Conservation (phyloP, 2,329 filamentous ascomycete species). For the Keithomyces neogunnii region DNA sequence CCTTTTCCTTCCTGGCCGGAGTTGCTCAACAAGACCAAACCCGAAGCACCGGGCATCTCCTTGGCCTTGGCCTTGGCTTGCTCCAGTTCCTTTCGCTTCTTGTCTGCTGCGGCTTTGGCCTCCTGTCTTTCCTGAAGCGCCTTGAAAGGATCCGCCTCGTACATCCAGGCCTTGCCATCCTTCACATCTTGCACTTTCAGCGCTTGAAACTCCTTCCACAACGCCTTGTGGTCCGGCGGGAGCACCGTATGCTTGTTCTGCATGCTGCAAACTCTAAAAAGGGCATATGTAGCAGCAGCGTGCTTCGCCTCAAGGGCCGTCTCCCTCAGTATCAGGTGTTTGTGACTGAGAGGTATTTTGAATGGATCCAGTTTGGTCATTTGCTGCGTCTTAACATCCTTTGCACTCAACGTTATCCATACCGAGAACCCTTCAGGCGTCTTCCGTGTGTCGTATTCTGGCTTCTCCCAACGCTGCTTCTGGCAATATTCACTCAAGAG, state of each 20-base stretch:
- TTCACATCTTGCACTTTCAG: conserved; percentile 75
- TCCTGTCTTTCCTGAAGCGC: conserved; percentile 72
- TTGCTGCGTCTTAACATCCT: conserved; percentile 77
- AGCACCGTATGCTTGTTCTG: conserved; percentile 93
- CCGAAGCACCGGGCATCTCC: conserved; percentile 51
- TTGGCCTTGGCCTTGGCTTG: conserved; percentile 60
- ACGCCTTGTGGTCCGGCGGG: conserved; percentile 76
- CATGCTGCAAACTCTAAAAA: conserved; percentile 90
- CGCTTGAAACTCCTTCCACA: conserved; percentile 86
- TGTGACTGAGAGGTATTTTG: conserved; percentile 67
- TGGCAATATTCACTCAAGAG: conserved; percentile 90
- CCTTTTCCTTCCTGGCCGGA: conserved; percentile 22
- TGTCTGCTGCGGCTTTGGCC: conserved; percentile 65
- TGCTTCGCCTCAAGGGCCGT: conserved; percentile 87
- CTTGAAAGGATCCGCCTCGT: conserved; percentile 89
- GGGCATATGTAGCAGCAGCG: conserved; percentile 82
- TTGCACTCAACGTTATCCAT: conserved; percentile 67
- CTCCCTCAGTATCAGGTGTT: conserved; percentile 65
- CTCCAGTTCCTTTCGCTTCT: conserved; percentile 66
- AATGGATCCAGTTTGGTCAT: conserved; percentile 69
- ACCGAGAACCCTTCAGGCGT: conserved; percentile 67
- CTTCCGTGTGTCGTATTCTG: conserved; percentile 80
- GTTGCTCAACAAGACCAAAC: conserved; percentile 42
- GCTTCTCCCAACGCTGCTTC: conserved; percentile 90
- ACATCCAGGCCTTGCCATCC: conserved; percentile 76